Conservation (phyloP, 2,329 filamentous ascomycete genomes). For the Rhexocercosporidium sp. region DNA sequence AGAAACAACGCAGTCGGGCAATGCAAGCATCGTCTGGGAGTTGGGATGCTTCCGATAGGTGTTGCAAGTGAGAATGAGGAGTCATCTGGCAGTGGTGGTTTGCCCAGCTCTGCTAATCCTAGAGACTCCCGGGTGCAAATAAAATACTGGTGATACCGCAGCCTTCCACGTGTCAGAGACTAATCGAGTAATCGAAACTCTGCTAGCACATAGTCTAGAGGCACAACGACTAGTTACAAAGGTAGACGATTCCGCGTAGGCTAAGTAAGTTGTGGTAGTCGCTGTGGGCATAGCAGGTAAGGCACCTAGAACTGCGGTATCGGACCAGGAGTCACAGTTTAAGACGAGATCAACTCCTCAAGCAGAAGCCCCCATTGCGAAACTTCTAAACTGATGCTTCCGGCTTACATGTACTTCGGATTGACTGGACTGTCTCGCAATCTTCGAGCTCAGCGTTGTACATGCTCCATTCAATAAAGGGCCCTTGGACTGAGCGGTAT, state of each 20-base stretch:
- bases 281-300: neutral
- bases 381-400: neutral
- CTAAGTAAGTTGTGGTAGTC: neutral
- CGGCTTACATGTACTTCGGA: neutral
- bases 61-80: neutral
- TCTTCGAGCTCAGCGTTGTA: neutral
- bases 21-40: neutral
- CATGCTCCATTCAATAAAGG: no score
- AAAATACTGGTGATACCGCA: neutral
- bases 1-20: neutral
- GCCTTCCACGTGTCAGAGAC: neutral
- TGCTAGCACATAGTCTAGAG: neutral
- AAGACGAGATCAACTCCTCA: neutral
- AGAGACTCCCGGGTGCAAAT: neutral
- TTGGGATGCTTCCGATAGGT: conserved; percentile 1
- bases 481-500: no score
- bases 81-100: neutral
- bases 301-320: neutral
- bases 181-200: neutral
- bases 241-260: neutral
- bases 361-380: neutral
- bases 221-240: neutral
- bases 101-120: neutral
- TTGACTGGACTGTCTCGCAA: neutral
- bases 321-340: neutral